Percentiles rank a stretch among this genome's conserved stretches.
Evolutionary conservation across 2,329 filamentous ascomycete species (phyloP).

Genomic region (Blastomyces gilchristii): DNA sequence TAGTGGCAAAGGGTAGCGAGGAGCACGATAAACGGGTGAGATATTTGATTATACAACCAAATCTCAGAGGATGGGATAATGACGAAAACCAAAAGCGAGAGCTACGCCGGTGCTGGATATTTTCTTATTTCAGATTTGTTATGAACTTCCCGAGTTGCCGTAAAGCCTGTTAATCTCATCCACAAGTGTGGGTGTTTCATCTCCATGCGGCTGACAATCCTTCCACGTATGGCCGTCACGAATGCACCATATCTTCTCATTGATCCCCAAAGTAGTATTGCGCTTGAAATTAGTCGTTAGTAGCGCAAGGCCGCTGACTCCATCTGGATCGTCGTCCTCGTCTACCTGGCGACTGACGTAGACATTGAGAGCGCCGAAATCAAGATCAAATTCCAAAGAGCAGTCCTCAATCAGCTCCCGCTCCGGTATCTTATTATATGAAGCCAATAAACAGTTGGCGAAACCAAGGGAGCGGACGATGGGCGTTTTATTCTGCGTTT

Average conservation of each 20-base stretch:
- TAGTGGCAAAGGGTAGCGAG: neutral
- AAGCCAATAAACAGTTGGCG: slow-evolving; percentile 72
- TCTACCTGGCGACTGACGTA: slow-evolving; percentile 72
- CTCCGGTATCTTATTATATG: slow-evolving; percentile 68
- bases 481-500: slow-evolving; percentile 53
- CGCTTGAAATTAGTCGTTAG: slow-evolving; percentile 42
- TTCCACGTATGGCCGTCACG: slow-evolving; percentile 69
- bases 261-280: slow-evolving; percentile 50
- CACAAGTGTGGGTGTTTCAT: slow-evolving; percentile 53
- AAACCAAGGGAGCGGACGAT: slow-evolving; percentile 87
- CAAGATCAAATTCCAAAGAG: slow-evolving; percentile 79
- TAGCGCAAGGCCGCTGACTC: slow-evolving; percentile 41
- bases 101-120: neutral
- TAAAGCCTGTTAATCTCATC: slow-evolving; percentile 65
- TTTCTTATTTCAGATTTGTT: neutral
- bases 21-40: neutral
- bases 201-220: slow-evolving; percentile 57
- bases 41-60: neutral
- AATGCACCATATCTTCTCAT: slow-evolving; percentile 74
- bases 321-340: slow-evolving; percentile 51
- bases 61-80: neutral
- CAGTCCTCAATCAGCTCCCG: slow-evolving; percentile 73
- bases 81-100: neutral
- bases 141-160: slow-evolving; percentile 21
- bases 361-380: slow-evolving; percentile 68